Evolutionary conservation across 1,284 basidiomycete species (phyloP).

Genomic region (Fistulina hepatica): DNA sequence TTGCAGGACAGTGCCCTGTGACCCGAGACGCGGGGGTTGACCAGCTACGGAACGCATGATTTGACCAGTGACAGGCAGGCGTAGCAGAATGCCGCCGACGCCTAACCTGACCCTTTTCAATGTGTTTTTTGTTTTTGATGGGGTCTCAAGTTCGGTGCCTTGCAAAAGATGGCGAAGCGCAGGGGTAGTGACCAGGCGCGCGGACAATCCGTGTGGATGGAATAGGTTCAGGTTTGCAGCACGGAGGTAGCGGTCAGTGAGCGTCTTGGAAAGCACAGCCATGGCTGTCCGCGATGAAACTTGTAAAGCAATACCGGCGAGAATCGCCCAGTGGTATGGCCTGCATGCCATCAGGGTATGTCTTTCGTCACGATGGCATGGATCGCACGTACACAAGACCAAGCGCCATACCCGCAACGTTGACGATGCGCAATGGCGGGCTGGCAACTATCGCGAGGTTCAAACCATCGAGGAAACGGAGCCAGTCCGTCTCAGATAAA

Average conservation of each 20-base stretch:
- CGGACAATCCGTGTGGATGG: constrained; percentile 17
- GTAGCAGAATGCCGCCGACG: constrained; percentile 12
- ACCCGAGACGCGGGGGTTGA: constrained; percentile 8
- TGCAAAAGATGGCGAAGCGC: constrained; percentile 18
- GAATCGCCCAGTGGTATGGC: constrained; percentile 18
- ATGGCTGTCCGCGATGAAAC: constrained; percentile 17
- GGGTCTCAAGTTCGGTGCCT: constrained; percentile 3
- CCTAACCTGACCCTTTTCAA: constrained; percentile 15
- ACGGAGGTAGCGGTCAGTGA: constrained; percentile 22
- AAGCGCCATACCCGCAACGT: constrained; percentile 8
- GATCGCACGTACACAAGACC: constrained; percentile 17
- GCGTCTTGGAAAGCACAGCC: constrained; percentile 21
- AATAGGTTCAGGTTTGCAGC: constrained; percentile 19
- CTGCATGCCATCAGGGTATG: constrained; percentile 3
- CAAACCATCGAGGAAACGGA: constrained; percentile 17
- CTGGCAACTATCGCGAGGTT: constrained; percentile 18
- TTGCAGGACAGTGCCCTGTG: constrained; percentile 1
- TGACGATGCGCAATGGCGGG: constrained; percentile 17
- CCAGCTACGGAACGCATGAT: constrained; percentile 12
- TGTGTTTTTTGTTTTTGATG: constrained; percentile 4
- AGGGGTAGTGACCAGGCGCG: constrained; percentile 19
- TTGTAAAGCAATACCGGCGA: constrained; percentile 16
- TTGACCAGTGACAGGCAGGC: constrained; percentile 12
- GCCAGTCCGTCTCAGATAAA: constrained; percentile 14
- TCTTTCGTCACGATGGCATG: background rate